Conservation (phyloP, 257 asterid species). For the Scutellaria barbata region DNA sequence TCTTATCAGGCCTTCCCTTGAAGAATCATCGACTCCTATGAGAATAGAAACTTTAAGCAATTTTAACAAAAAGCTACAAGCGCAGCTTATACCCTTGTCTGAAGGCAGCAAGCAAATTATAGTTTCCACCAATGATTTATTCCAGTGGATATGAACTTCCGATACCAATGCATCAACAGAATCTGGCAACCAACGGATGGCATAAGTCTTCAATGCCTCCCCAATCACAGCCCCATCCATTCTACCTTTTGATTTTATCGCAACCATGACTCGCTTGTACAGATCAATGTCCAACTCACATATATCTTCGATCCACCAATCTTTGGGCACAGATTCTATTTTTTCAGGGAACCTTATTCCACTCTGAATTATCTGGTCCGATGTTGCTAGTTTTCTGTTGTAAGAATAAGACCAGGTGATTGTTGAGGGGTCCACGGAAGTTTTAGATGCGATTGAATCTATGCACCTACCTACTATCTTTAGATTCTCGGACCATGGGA, state of each 20-base stretch:
- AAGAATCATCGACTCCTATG: slow-evolving; percentile 65
- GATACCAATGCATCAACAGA: slow-evolving; percentile 73
- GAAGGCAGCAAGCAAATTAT: slow-evolving; percentile 79
- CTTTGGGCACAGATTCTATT: slow-evolving; percentile 66
- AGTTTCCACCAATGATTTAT: slow-evolving; percentile 80
- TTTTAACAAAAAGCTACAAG: slow-evolving; percentile 78
- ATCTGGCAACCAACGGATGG: slow-evolving; percentile 86
- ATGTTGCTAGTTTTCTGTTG: slow-evolving; percentile 56
- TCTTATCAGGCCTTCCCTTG: slow-evolving; percentile 61
- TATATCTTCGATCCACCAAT: slow-evolving; percentile 95
- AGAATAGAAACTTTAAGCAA: slow-evolving; percentile 77
- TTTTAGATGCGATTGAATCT: slow-evolving; percentile 85
- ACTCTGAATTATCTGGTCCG: slow-evolving; percentile 52
- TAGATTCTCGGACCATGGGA: slow-evolving; percentile 79
- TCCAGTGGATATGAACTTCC: slow-evolving; percentile 62
- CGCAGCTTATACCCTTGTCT: slow-evolving; percentile 62
- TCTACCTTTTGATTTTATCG: slow-evolving; percentile 80
- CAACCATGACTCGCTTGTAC: slow-evolving; percentile 77
- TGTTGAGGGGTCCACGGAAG: slow-evolving; percentile 76
- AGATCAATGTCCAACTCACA: slow-evolving; percentile 83
- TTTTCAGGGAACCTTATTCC: slow-evolving; percentile 49
- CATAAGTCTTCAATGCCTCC: slow-evolving; percentile 81
- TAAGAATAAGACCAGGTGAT: slow-evolving; percentile 90
- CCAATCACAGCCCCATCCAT: slow-evolving; percentile 72
- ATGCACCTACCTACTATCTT: slow-evolving; percentile 79